phyloP scores from a whole-genome alignment of 768 basidiomycete genomes.

The Strobilomyces echinocephalus region DNA sequence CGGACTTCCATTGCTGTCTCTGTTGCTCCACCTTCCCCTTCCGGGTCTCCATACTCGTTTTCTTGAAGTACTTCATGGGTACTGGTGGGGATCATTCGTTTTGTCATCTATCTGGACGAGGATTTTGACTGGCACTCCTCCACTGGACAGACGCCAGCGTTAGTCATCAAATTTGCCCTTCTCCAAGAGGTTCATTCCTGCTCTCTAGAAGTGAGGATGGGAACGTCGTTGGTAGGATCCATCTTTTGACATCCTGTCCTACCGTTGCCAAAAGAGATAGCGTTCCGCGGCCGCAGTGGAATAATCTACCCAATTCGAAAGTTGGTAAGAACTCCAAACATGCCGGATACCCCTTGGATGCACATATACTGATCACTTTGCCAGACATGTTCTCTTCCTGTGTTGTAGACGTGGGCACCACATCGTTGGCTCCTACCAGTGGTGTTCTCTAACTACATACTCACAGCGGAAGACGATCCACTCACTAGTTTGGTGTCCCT shows the following conservation, averaged over 20 bases:
- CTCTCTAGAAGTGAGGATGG: conserved; percentile 23
- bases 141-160: conserved; percentile 8
- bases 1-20: conserved; percentile 47
- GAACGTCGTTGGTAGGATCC: conserved; percentile 12
- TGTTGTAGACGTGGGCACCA: conserved; percentile 58
- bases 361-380: conserved; percentile 3
- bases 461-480: too few relatives aligned
- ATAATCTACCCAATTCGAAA: conserved; percentile 17
- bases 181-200: conserved; percentile 2
- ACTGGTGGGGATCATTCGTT: conserved; percentile 19
- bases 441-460: conserved; percentile 8
- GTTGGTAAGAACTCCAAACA: conserved; percentile 15
- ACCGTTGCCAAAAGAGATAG: conserved; percentile 28
- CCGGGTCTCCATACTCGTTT: conserved; percentile 45
- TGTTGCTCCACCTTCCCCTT: conserved; percentile 43
- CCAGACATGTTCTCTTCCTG: conserved; percentile 46
- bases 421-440: conserved; percentile 32
- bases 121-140: conserved; percentile 10
- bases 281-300: conserved; percentile 34
- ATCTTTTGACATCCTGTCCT: conserved; percentile 25
- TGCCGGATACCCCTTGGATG: neutral
- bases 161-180: conserved; percentile 10
- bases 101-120: conserved; percentile 8
- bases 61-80: conserved; percentile 41
- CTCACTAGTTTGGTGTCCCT: conserved; percentile 31